These are phyloP conservation scores for Dictyostelium firmibasis DNA, from an alignment of 78 protist genomes.

Conservation along the genomic window DNA sequence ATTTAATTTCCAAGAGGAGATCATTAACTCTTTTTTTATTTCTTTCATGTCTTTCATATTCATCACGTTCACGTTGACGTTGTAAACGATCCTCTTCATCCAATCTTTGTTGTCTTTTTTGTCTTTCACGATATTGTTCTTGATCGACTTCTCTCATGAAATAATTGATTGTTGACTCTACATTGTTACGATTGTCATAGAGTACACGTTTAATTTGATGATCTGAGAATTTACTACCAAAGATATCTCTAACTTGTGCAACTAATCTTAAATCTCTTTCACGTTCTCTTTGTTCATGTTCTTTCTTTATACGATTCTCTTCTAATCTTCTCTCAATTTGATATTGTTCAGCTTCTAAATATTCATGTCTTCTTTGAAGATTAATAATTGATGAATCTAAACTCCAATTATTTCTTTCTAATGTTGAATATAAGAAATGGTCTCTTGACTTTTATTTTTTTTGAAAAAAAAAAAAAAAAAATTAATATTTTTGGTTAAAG, in stretches of 20 bases:
- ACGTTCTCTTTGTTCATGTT: constrained; percentile 14
- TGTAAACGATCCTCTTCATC: constrained; percentile 4
- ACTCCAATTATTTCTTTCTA: constrained; percentile 51
- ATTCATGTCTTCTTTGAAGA: constrained; percentile 29
- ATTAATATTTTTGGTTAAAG: too few species aligned
- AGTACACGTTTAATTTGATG: not conserved
- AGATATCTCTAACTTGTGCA: constrained; percentile 18
- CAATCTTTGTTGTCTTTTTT: not conserved
- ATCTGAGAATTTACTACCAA: constrained; percentile 26
- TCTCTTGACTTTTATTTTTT: not conserved
- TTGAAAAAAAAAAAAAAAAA: too few species aligned
- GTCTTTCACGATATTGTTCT: not conserved
- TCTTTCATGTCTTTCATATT: constrained; percentile 5
- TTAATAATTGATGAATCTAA: not conserved
- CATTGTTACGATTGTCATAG: not conserved
- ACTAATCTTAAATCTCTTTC: not conserved
- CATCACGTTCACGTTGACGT: constrained; percentile 18
- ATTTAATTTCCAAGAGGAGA: constrained; percentile 23
- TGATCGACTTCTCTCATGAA: constrained; percentile 23
- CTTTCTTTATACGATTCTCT: not conserved
- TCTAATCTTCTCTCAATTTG: not conserved
- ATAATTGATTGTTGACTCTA: not conserved
- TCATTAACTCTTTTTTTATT: constrained; percentile 20
- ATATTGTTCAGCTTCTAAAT: constrained; percentile 36
- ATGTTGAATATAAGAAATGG: constrained; percentile 55